Evolutionary conservation across 2,329 filamentous ascomycete genomes (phyloP), one percentile per base, ranked within the genome.

Genomic region (Diplodia corticola): DNA sequence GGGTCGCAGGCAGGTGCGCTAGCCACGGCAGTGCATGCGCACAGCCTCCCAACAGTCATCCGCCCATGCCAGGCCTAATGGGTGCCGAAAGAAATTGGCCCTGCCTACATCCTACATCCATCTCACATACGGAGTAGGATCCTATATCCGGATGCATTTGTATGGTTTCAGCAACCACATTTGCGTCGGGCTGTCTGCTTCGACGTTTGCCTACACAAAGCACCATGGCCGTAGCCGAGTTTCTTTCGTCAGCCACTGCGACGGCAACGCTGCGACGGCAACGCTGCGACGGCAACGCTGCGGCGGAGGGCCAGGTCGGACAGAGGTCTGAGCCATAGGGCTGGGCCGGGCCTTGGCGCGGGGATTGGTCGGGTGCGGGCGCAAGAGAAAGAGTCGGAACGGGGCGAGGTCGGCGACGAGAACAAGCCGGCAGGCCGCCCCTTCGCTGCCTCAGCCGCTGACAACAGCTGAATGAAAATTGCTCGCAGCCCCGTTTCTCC

Each of bases 261-360:
- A n/a, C n/a, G n/a, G n/a, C n/a, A n/a, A n/a, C n/a, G n/a, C n/a
- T n/a, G n/a, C n/a, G n/a, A n/a, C n/a, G n/a, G n/a, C n/a, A n/a
- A n/a, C n/a, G n/a, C n/a, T n/a, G n/a, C n/a, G 24, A 28, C 55
- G 55, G 55, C 55, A 40, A 59, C 20, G 55, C 35, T 15, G 10
- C 30, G 26, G 30, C 30, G 30, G 5, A 5, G 51, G 17, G 28
- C 12, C 57, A 37, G 57, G 57, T 44, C 57, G 48, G 5, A 6
- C 3, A 30, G n/a, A 46, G 60, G 53, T 53, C 60, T 63, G 60
- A 53, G 48, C 60, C 60, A 24, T 63, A 63, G 49, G 60, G 60
- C 60, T 63, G 60, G 49, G 33, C 20, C 12, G 20, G n/a, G 30
- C 20, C 30, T 53, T 40, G 60, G 60, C 48, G 60, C 20, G 22